phyloP scores from a whole-genome alignment of 371 early-diverging fungal genomes.

The Apophysomyces elegans region DNA sequence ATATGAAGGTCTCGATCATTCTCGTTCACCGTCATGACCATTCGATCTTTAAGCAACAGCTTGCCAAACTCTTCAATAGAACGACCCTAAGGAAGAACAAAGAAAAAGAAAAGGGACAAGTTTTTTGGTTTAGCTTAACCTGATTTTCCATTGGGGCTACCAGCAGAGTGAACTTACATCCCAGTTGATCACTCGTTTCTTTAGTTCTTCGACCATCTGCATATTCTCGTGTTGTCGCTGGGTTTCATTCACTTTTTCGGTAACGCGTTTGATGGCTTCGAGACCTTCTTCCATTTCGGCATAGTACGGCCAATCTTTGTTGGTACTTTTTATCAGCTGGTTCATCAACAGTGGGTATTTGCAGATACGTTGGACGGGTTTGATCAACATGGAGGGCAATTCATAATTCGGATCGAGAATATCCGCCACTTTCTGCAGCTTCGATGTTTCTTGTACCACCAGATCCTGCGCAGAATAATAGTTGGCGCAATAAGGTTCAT shows the following conservation, averaged over 20 bases:
- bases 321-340: slow-evolving; percentile 83
- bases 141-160: not conserved
- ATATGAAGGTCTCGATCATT: slow-evolving; percentile 78
- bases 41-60: slow-evolving; percentile 81
- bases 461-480: slow-evolving; percentile 78
- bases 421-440: slow-evolving; percentile 61
- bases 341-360: slow-evolving; percentile 92
- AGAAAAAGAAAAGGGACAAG: not conserved
- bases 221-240: slow-evolving; percentile 88
- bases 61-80: slow-evolving; percentile 73
- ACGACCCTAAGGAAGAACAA: slow-evolving; percentile 15
- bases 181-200: slow-evolving; percentile 54
- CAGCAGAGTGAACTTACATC: slow-evolving; percentile 18
- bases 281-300: slow-evolving; percentile 81
- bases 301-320: slow-evolving; percentile 69
- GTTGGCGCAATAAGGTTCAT: slow-evolving; percentile 95
- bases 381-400: slow-evolving; percentile 91
- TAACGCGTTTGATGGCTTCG: slow-evolving; percentile 83
- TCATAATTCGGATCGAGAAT: slow-evolving; percentile 86
- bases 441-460: slow-evolving; percentile 55
- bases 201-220: slow-evolving; percentile 75
- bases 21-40: slow-evolving; percentile 76
- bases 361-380: slow-evolving; percentile 97
- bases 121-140: not conserved
- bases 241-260: slow-evolving; percentile 91